These are phyloP conservation scores for Fusarium veterinarium DNA, from an alignment of 2,329 filamentous ascomycete species.

Conservation along the genomic window DNA sequence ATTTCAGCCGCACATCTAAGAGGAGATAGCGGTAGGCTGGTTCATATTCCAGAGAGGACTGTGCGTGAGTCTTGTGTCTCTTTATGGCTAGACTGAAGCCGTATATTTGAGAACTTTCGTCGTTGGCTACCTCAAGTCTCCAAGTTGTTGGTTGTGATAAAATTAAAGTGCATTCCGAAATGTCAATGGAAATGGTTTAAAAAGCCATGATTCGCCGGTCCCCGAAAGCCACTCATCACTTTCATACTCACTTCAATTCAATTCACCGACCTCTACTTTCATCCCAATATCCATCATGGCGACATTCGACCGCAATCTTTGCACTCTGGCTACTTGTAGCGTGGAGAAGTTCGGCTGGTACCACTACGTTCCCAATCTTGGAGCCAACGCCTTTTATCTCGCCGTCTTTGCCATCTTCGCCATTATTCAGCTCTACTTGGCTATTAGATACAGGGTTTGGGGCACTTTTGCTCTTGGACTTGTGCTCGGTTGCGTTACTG, in stretches of 20 bases:
- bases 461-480: constrained; percentile 35
- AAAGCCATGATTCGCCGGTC: not conserved
- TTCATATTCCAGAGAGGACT: too few species aligned
- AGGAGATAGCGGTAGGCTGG: too few species aligned
- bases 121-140: not conserved
- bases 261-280: not conserved
- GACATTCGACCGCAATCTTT: constrained; percentile 2
- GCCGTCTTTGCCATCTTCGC: constrained; percentile 26
- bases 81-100: not conserved
- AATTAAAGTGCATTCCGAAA: too few species aligned
- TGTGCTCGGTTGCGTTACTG: constrained; percentile 36
- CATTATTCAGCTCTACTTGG: constrained; percentile 31
- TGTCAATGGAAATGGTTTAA: not conserved
- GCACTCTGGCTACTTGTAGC: constrained; percentile 33
- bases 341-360: constrained; percentile 31
- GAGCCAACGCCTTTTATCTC: constrained; percentile 30
- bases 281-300: not conserved
- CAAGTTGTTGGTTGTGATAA: not conserved
- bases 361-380: constrained; percentile 26
- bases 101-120: not conserved
- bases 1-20: too few species aligned
- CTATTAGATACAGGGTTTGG: constrained; percentile 35
- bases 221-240: not conserved
- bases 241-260: not conserved
- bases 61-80: not conserved